Evolutionary conservation across 1,284 basidiomycete genomes (phyloP), one percentile per base, ranked within the genome.

Genomic region (Ustilago lituana): DNA sequence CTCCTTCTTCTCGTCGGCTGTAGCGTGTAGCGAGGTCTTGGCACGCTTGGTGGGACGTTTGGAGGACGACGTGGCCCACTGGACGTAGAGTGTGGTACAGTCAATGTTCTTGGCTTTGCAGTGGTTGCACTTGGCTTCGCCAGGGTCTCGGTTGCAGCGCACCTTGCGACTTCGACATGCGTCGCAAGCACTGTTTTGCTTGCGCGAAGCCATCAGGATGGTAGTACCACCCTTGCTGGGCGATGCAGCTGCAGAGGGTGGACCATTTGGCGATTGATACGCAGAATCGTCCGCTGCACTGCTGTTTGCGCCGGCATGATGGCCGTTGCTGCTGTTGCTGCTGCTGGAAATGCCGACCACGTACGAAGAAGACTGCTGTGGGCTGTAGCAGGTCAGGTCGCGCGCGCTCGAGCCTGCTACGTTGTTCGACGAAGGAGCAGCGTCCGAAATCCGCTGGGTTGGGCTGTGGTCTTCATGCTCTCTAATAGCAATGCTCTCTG

Each of bases 131-230:
- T 71, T 76, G 31, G 35, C 55, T 43, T 76, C 68, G 29, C 72
- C 69, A 17, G 60, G 55, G 14, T 69, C 58, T 46, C 63, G 19
- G 29, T 74, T 67, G 57, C 76, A 78, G 15, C 65, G 57, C 4
- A 78, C 75, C 52, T 78, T 78, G 35, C 76, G 63, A 27, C 68
- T 67, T 38, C 76, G 50, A 32, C 76, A 78, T 9, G 73, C 70
- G 43, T 78, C 76, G 49, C 76, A 78, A 3, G 74, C 69, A 23
- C 58, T 66, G 39, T 78, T 78, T 52, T 78, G 76, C 60, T 76
- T 76, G 17, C 76, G 66, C 20, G 72, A 68, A 14, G 65, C 68
- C 53, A 69, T 61, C 39, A 69, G 33, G 17, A 65, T 45, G 10
- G 55, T 53, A 4, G 47, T 20, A 8, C 52, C 48, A 11, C 41